phyloP scores from a whole-genome alignment of 2,329 filamentous ascomycete genomes.

The Hypoxylon sp. region DNA sequence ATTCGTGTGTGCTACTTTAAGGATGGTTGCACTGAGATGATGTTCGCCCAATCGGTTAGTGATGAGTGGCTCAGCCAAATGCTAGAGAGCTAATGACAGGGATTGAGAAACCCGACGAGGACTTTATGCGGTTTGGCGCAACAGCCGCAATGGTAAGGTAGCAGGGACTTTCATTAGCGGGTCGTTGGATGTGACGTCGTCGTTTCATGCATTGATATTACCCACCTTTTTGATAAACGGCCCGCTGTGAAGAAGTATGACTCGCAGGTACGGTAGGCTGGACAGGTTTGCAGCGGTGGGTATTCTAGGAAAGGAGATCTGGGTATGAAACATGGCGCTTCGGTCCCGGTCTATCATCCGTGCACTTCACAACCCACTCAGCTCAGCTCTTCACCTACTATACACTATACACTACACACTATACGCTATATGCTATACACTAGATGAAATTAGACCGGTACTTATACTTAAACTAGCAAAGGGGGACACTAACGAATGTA shows the following conservation, averaged over 20 bases:
- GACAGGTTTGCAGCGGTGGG: not conserved
- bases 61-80: conserved; percentile 14
- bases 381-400: not conserved
- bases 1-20: not conserved
- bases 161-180: conserved; percentile 15
- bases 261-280: not conserved
- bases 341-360: conserved; percentile 5
- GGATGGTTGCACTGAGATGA: not conserved
- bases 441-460: not conserved
- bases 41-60: conserved; percentile 1
- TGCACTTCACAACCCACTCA: not conserved
- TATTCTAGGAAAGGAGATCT: not conserved
- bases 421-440: not conserved
- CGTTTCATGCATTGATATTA: conserved; percentile 22
- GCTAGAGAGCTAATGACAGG: conserved; percentile 11
- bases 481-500: no score
- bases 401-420: not conserved
- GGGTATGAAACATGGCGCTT: conserved; percentile 8
- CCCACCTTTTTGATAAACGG: conserved; percentile 20
- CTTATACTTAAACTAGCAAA: not conserved
- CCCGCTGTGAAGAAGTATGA: conserved; percentile 13
- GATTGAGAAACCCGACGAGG: conserved; percentile 2
- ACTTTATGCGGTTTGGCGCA: conserved; percentile 10
- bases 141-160: conserved; percentile 17
- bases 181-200: conserved; percentile 11